phyloP scores from a whole-genome alignment of 345 rosid species.

The Lepidium sativum region DNA sequence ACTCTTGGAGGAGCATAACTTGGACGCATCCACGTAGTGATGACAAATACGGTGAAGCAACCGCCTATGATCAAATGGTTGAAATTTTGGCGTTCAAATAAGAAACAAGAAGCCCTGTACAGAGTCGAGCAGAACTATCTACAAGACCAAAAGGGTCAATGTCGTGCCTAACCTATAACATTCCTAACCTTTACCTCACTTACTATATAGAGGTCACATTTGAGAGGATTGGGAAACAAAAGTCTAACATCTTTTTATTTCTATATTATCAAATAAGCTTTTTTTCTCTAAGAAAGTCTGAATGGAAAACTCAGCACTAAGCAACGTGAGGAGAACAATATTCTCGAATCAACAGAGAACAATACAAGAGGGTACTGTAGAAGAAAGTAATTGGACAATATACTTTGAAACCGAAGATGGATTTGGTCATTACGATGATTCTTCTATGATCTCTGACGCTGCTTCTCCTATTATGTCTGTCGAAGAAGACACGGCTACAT shows the following conservation, averaged over 20 bases:
- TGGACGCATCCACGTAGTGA: no score
- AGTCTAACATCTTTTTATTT: background rate
- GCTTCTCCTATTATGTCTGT: conserved; percentile 14
- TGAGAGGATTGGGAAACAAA: background rate
- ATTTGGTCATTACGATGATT: conserved; percentile 4
- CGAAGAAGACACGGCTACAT: conserved; percentile 29
- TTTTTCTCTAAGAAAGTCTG: background rate
- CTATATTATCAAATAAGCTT: background rate
- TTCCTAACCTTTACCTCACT: background rate
- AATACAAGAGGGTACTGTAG: conserved; percentile 1
- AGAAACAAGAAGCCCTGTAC: background rate
- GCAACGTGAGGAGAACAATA: conserved; percentile 12
- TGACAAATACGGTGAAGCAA: no score
- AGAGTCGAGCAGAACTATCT: no score
- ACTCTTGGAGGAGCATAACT: no score
- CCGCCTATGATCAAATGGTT: no score
- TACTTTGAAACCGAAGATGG: conserved; percentile 25
- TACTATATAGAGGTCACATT: conserved; percentile 13
- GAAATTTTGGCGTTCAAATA: no score
- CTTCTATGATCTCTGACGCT: conserved; percentile 32
- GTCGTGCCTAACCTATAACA: conserved; percentile 9
- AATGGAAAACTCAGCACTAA: conserved; percentile 22
- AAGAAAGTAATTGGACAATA: conserved; percentile 31
- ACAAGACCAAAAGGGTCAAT: background rate
- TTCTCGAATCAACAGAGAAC: conserved; percentile 15